Conservation (phyloP, 495 filamentous ascomycete species). For the Penicillium taxi region DNA sequence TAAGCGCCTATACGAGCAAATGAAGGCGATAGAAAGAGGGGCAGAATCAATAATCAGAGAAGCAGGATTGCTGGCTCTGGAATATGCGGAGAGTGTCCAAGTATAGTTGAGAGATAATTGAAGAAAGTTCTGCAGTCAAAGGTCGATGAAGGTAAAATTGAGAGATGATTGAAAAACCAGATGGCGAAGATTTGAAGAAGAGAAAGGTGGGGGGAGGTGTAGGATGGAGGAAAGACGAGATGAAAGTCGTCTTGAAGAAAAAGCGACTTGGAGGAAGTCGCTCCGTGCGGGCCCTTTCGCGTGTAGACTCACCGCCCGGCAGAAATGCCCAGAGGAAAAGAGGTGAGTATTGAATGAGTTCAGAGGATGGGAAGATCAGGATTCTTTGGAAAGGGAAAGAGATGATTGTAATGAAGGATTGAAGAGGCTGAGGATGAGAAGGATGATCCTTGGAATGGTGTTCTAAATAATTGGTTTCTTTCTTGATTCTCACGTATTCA, state of each 20-base stretch:
- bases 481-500: too few relatives aligned
- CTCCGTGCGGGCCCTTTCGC: slow-evolving; percentile 28
- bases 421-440: too few relatives aligned
- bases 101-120: slow-evolving; percentile 11
- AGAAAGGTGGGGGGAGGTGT: slow-evolving; percentile 6
- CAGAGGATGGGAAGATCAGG: too few relatives aligned
- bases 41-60: slow-evolving; percentile 10
- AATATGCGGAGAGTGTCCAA: slow-evolving; percentile 12
- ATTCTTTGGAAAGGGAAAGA: too few relatives aligned
- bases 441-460: too few relatives aligned
- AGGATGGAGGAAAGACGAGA: slow-evolving; percentile 8
- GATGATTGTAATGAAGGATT: too few relatives aligned
- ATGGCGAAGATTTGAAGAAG: neutral
- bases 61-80: slow-evolving; percentile 9
- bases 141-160: neutral
- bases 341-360: too few relatives aligned
- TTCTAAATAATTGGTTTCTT: too few relatives aligned
- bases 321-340: slow-evolving; percentile 11
- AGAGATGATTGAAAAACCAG: neutral
- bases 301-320: slow-evolving; percentile 20
- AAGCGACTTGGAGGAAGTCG: slow-evolving; percentile 23
- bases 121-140: slow-evolving; percentile 2
- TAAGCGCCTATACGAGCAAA: slow-evolving; percentile 21
- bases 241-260: slow-evolving; percentile 28
- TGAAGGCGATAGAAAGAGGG: slow-evolving; percentile 14